Base-by-base conservation (phyloP, 2,329 filamentous ascomycete species). In the Hypoxylon sp. region DNA sequence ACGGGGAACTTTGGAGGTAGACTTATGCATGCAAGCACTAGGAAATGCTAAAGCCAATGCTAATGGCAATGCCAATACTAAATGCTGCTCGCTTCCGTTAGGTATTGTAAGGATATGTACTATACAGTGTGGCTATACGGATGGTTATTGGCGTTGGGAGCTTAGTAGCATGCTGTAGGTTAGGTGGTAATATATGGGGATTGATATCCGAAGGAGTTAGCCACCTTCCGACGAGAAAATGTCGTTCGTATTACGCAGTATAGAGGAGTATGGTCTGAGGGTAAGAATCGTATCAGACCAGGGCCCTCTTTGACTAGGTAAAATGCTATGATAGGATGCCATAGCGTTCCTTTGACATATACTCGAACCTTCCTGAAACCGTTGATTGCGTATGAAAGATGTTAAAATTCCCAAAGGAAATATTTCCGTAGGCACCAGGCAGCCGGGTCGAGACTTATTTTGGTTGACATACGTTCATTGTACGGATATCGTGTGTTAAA, bases 401-500 rank as follows among this genome's bases (percentile, higher is more conserved):
- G 39, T 22, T 44, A 44, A 22, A 17, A 14, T 5, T 8, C 14
- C 9, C 8, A 17, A 42, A 17, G 17, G 37, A 42, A 42, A 42
- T n/a, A 9, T 8, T 31, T 42, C 37, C 35, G 11, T 29, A 51
- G 44, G 44, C 29, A 44, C 24, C 31, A 37, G 50, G 37, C 53
- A 24, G 52, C 24, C 31, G 46, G 50, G 37, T 58, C 31, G 52
- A 54, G 52, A 33, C 11, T 26, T 51, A 52, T 59, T 66, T 19
- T 54, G 50, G 59, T 63, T 44, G 42, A 52, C 44, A 48, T 61
- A 39, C 48, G 62, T 69, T 57, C 33, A 59, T 44, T 67, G 48
- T 63, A 55, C 26, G 48, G 42, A 33, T 46, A 63, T 63, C 48
- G 44, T 61, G 35, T 65, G 63, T 67, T 55, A 48, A 70, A 64